Conservation (phyloP, 2,329 filamentous ascomycete species). For the Nemania diffusa region DNA sequence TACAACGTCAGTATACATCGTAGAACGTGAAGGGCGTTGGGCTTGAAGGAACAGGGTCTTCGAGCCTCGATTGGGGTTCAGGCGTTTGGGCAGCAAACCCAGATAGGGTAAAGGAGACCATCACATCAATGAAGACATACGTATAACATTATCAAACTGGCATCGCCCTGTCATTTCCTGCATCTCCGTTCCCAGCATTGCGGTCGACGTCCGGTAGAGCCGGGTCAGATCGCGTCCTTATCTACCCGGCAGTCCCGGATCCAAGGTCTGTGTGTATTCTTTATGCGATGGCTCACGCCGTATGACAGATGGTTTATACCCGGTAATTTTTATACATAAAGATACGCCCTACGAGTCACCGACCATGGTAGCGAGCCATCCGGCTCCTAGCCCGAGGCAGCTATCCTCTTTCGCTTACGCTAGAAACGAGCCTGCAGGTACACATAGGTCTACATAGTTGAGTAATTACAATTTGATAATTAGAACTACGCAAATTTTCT, state of each 20-base stretch:
- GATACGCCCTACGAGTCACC: not conserved
- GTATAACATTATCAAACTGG: slow-evolving; percentile 5
- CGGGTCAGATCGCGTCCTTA: not conserved
- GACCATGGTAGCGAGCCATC: not conserved
- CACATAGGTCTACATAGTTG: not conserved
- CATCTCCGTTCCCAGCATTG: not conserved
- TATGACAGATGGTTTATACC: not conserved
- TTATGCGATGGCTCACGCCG: not conserved
- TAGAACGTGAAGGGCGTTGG: not conserved
- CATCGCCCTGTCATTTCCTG: not conserved
- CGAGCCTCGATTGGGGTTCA: not conserved
- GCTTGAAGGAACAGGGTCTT: not conserved
- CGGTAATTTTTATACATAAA: not conserved
- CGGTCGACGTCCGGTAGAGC: not conserved
- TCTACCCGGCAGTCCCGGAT: slow-evolving; percentile 8
- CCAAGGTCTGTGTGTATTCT: not conserved
- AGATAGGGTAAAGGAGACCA: not conserved
- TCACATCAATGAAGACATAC: slow-evolving; percentile 10
- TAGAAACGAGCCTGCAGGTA: not conserved
- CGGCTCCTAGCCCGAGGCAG: not conserved
- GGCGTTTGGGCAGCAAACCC: slow-evolving; percentile 7
- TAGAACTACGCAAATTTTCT: not conserved
- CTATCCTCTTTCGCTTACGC: not conserved
- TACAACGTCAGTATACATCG: too few relatives aligned
- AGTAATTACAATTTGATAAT: not conserved